phyloP scores from a whole-genome alignment of 495 filamentous ascomycete genomes.

The Xylaria castorea region DNA sequence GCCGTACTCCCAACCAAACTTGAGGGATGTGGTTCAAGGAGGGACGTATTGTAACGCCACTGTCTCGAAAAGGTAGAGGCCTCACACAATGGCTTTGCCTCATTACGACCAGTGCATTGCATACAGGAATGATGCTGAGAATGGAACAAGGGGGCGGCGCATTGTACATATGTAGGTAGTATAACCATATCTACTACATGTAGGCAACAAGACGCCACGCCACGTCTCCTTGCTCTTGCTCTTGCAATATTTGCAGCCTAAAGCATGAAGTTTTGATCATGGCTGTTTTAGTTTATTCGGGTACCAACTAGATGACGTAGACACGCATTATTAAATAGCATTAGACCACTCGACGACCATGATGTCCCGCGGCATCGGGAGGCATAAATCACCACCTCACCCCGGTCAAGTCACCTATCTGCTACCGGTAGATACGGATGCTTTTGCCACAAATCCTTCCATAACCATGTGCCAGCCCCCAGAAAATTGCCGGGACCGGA shows the following conservation, averaged over 20 bases:
- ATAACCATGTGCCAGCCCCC: neutral
- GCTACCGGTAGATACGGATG: constrained; percentile 1
- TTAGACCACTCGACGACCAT: neutral
- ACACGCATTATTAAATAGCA: neutral
- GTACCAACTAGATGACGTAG: constrained; percentile 19
- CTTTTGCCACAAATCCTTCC: constrained; percentile 14
- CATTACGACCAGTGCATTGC: constrained; percentile 20
- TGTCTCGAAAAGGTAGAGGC: constrained; percentile 2
- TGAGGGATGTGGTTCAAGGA: constrained; percentile 1
- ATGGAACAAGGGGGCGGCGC: constrained; percentile 15
- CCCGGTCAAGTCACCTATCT: constrained; percentile 12
- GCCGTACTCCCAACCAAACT: neutral
- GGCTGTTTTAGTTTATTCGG: neutral
- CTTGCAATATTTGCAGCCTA: neutral
- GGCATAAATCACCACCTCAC: constrained; percentile 18
- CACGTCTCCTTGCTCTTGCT: neutral
- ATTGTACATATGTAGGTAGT: constrained; percentile 1
- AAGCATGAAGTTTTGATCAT: neutral
- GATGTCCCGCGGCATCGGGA: neutral
- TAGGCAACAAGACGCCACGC: neutral
- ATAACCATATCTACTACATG: neutral
- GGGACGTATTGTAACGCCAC: constrained; percentile 2
- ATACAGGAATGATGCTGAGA: constrained; percentile 24
- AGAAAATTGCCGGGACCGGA: neutral
- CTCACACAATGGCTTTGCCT: constrained; percentile 10